phyloP scores from a whole-genome alignment of 257 asterid genomes.

The Solanum infundibuliforme region DNA sequence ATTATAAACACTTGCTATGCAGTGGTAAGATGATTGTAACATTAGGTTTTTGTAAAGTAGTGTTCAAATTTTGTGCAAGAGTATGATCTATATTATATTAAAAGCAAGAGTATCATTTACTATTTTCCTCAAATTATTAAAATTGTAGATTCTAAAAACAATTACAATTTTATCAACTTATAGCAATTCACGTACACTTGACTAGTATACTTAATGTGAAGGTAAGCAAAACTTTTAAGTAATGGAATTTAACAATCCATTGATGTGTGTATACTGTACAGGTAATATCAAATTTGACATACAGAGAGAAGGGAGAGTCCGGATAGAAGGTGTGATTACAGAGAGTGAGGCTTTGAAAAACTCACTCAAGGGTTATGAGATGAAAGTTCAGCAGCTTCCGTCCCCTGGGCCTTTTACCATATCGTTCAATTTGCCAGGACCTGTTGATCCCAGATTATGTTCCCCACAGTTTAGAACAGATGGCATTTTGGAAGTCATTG shows the following conservation, averaged over 20 bases:
- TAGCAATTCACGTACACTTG: not conserved
- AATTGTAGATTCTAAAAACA: not conserved
- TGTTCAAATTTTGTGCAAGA: not conserved
- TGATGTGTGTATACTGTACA: not conserved
- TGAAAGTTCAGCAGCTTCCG: constrained; percentile 32
- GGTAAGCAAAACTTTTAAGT: not conserved
- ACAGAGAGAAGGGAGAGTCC: constrained; percentile 27
- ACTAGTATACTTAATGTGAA: not conserved
- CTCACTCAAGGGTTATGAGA: constrained; percentile 16
- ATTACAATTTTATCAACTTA: not conserved
- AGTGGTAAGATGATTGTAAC: not conserved
- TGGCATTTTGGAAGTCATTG: constrained; percentile 29
- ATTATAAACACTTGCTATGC: not conserved
- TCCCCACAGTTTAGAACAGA: constrained; percentile 19
- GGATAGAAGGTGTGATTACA: constrained; percentile 25
- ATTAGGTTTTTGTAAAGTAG: not conserved
- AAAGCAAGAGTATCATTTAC: not conserved
- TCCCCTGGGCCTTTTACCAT: constrained; percentile 40
- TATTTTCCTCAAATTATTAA: not conserved
- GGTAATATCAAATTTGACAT: constrained; percentile 24
- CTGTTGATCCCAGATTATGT: constrained; percentile 33
- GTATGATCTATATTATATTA: not conserved
- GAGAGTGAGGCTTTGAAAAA: constrained; percentile 16
- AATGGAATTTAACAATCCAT: not conserved
- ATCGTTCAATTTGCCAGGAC: constrained; percentile 40